Evolutionary conservation across 1,284 basidiomycete genomes (phyloP), one percentile per base, ranked within the genome.

Genomic region (Fomitopsis palustris): DNA sequence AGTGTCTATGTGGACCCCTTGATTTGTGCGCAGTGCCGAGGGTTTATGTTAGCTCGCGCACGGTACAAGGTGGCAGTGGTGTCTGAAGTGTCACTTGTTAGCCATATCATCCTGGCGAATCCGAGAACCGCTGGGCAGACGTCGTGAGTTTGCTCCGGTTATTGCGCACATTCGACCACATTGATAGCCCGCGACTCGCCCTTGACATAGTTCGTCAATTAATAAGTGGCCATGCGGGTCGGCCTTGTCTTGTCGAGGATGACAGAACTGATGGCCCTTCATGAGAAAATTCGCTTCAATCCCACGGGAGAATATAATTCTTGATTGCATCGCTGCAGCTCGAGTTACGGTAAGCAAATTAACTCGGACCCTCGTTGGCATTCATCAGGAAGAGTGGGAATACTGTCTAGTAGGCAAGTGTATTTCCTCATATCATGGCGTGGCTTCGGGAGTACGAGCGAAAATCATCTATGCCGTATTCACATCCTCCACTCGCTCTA

Each of bases 261-360:
- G 49, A 52, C 49, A 52, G 49, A 52, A 8, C n/a, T 52, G 49
- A 52, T 52, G 49, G 29, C 49, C 49, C 33, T 52, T 35, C 49
- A 33, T 52, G 49, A 52, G 49, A 52, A 52, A 52, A 4, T 21
- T 35, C 4, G 49, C 19, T 31, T 17, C 23, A 23, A 52, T 33
- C 49, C 25, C 45, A 47, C 45, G 25, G 19, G 25, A 14, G 25
- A 47, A 47, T 47, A 47, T 47, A 23, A 4, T 29, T 47, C 10
- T 14, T 45, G n/a, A 21, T 23, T 43, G 41, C 17, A 21, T 27
- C 17, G 14, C 33, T 51, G 49, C 29, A 17, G 9, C 19, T 21
- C 25, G n/a, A n/a, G n/a, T n/a, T n/a, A n/a, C n/a, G n/a, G n/a
- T 37, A 37, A 19, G 49, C 49, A 33, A 35, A 12, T 23, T 31